Percentiles rank a stretch among this genome's conserved stretches.
Conservation (phyloP, 495 filamentous ascomycete species). For the Chaetomium cochliodes region DNA sequence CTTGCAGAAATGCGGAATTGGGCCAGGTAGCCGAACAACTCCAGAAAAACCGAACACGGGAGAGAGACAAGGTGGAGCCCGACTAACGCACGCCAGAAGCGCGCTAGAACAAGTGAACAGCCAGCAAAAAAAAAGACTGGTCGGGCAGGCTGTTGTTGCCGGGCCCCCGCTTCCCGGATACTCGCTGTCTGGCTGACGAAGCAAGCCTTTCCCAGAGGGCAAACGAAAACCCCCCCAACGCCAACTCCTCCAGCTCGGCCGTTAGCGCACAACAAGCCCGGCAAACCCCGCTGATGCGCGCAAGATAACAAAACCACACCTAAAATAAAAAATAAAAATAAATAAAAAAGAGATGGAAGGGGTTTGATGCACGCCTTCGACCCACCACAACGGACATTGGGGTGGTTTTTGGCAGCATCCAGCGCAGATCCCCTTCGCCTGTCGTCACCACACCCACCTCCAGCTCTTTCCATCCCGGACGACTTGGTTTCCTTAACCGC, state of each 20-base stretch:
- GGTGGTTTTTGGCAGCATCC: constrained; percentile 21
- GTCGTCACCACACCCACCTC: constrained; percentile 13
- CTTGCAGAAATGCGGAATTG: not conserved
- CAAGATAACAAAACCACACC: not conserved
- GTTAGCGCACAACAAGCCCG: no score
- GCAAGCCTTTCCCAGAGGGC: not conserved
- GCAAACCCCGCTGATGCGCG: constrained; percentile 18
- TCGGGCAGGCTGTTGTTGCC: no score
- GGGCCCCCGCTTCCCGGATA: not conserved
- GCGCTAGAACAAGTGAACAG: constrained; percentile 28
- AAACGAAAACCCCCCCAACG: not conserved
- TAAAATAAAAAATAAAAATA: not conserved
- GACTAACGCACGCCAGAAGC: constrained; percentile 26
- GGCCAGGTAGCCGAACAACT: constrained; percentile 2
- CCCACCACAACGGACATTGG: constrained; percentile 25
- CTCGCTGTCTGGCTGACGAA: not conserved
- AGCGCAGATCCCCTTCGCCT: constrained; percentile 14
- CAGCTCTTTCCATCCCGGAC: not conserved
- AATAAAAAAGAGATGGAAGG: not conserved
- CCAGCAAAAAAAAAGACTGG: not conserved
- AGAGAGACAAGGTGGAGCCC: not conserved
- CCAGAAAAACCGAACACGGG: constrained; percentile 10
- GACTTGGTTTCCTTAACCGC: not conserved
- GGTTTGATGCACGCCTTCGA: constrained; percentile 9
- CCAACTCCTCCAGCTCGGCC: not conserved